These are phyloP conservation scores for thale cress (Arabidopsis thaliana) DNA, from an alignment of 345 rosid species.

Conservation along the genomic window TAIR10.1 NC_003076.8:1208001-1208500, in stretches of 20 bases:
- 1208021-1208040: too few relatives aligned
- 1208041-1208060: too few relatives aligned
- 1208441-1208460: conserved; percentile 24
- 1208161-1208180: too few relatives aligned
- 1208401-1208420: not conserved
- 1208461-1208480: conserved; percentile 13
- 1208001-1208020: too few relatives aligned
- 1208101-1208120: too few relatives aligned
- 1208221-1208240: not conserved
- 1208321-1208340: not conserved
- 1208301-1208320: conserved; percentile 18
- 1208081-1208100: too few relatives aligned
- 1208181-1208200: too few relatives aligned
- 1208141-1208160: too few relatives aligned
- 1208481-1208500: conserved; percentile 22
- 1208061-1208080: too few relatives aligned
- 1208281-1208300: conserved; percentile 1
- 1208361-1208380: not conserved
- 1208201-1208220: not conserved
- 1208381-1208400: not conserved
- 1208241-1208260: conserved; percentile 15
- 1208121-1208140: too few relatives aligned
- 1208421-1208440: not conserved
- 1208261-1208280: conserved; percentile 7
- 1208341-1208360: not conserved